These are phyloP conservation scores for Penicillium brevicompactum DNA, from an alignment of 2,329 filamentous ascomycete genomes.

Conservation along the genomic window DNA sequence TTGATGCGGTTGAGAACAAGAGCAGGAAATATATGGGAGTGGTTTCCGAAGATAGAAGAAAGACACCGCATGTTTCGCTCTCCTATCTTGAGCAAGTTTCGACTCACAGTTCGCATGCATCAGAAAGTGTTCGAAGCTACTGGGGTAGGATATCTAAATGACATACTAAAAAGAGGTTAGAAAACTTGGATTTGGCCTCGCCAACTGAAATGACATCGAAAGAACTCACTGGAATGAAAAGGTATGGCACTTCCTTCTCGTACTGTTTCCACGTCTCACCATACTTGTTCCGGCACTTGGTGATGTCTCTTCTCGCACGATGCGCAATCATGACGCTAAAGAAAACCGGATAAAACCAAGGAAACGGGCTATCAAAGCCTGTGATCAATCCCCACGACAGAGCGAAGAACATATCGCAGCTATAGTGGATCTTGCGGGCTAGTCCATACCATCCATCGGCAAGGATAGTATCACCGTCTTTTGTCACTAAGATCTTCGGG, in stretches of 20 bases:
- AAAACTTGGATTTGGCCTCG: background rate
- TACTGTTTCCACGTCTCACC: conserved; percentile 81
- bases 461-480: conserved; percentile 73
- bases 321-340: conserved; percentile 79
- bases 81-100: background rate
- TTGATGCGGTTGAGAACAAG: too few species aligned
- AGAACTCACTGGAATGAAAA: conserved; percentile 72
- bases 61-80: background rate
- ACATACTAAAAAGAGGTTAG: conserved; percentile 6
- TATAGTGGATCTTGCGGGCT: conserved; percentile 78
- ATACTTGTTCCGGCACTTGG: conserved; percentile 73
- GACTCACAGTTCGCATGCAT: background rate
- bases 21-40: too few species aligned
- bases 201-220: too few species aligned
- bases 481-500: conserved; percentile 72
- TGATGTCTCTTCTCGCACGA: conserved; percentile 72
- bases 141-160: background rate
- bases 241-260: conserved; percentile 73
- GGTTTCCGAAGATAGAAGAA: too few species aligned
- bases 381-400: conserved; percentile 76
- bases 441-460: conserved; percentile 83
- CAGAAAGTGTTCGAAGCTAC: background rate
- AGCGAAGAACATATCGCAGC: conserved; percentile 77
- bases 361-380: conserved; percentile 77
- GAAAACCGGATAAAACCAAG: conserved; percentile 86